Percentiles rank a stretch among this genome's conserved stretches.
phyloP scores from a whole-genome alignment of 2,329 filamentous ascomycete genomes.

The Scedosporium minutisporum region DNA sequence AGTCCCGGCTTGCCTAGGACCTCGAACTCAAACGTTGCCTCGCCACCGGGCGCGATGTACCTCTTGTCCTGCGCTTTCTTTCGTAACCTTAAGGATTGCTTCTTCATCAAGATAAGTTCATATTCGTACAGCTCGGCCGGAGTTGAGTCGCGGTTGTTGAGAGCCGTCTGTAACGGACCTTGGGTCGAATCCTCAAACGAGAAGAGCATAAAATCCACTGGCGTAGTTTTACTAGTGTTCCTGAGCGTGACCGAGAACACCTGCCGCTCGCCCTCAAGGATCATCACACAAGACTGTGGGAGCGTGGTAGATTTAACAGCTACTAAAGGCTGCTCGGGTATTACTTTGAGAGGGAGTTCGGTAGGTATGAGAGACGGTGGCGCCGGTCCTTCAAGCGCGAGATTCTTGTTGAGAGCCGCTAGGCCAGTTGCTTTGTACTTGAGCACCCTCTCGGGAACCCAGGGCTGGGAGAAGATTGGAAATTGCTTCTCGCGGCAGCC shows the following conservation, averaged over 20 bases:
- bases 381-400: conserved; percentile 26
- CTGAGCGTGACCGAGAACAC: conserved; percentile 69
- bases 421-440: conserved; percentile 73
- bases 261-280: conserved; percentile 80
- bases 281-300: conserved; percentile 78
- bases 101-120: conserved; percentile 67
- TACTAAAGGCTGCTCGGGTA: conserved; percentile 68
- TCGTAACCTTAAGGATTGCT: conserved; percentile 54
- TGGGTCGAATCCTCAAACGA: conserved; percentile 87
- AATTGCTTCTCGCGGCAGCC: conserved; percentile 78
- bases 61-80: conserved; percentile 41
- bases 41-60: conserved; percentile 57
- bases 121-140: conserved; percentile 77
- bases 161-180: conserved; percentile 61
- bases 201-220: conserved; percentile 77
- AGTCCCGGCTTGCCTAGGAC: conserved; percentile 79
- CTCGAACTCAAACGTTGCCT: conserved; percentile 69
- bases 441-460: conserved; percentile 57
- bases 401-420: conserved; percentile 40
- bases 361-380: conserved; percentile 35
- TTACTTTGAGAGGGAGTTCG: conserved; percentile 59
- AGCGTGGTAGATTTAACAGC: conserved; percentile 67
- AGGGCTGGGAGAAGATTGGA: conserved; percentile 69
- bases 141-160: conserved; percentile 67
- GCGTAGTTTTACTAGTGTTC: conserved; percentile 61